These are phyloP conservation scores for Populus hybrid DNA, from an alignment of 441 rosid species.

Conservation along the genomic window DNA sequence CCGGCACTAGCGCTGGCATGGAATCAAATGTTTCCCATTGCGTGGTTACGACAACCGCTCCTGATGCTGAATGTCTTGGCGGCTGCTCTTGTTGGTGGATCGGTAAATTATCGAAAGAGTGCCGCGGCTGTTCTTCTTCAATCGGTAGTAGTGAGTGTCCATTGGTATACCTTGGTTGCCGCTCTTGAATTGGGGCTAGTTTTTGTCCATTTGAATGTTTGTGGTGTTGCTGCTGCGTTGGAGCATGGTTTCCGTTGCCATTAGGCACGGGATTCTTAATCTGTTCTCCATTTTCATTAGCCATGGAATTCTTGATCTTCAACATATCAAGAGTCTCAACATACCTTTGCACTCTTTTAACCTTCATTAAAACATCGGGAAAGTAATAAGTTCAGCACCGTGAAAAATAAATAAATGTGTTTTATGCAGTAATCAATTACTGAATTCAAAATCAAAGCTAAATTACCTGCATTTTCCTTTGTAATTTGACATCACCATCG, in stretches of 20 bases:
- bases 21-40: slow-evolving; percentile 92
- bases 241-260: slow-evolving; percentile 40
- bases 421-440: background rate
- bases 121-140: slow-evolving; percentile 42
- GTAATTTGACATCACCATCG: slow-evolving; percentile 88
- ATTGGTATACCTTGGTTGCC: slow-evolving; percentile 37
- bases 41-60: slow-evolving; percentile 60
- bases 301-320: slow-evolving; percentile 69
- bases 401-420: background rate
- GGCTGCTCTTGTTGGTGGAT: slow-evolving; percentile 37
- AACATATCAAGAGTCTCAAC: slow-evolving; percentile 82
- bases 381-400: background rate
- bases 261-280: slow-evolving; percentile 18
- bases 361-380: slow-evolving; percentile 38
- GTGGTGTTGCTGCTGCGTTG: slow-evolving; percentile 29
- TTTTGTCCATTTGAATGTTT: slow-evolving; percentile 43
- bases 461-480: slow-evolving; percentile 90
- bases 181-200: slow-evolving; percentile 46
- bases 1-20: slow-evolving; percentile 35
- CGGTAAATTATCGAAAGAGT: slow-evolving; percentile 36
- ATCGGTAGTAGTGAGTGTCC: slow-evolving; percentile 35
- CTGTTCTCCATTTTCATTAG: background rate
- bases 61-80: slow-evolving; percentile 43
- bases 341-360: slow-evolving; percentile 83
- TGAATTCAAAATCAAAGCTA: background rate